These are phyloP conservation scores for Cryptococcus wingfieldii DNA, from an alignment of 1,284 basidiomycete genomes.

Conservation along the genomic window DNA sequence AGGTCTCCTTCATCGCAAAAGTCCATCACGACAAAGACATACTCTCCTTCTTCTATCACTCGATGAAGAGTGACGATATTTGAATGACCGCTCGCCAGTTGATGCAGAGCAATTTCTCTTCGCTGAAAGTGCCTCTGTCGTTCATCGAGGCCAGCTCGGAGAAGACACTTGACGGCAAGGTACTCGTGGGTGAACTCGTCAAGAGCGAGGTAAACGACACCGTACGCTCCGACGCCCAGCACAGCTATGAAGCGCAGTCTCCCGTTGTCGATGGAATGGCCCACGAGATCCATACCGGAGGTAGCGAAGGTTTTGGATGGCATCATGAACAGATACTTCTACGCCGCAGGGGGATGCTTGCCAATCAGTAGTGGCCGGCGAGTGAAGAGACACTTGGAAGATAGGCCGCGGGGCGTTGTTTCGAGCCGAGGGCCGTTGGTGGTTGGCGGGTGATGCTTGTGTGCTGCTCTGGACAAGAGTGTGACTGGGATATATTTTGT, in stretches of 20 bases:
- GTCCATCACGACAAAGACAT: slow-evolving; percentile 60
- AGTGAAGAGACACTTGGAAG: too few species aligned
- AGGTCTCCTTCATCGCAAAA: slow-evolving; percentile 83
- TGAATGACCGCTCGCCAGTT: slow-evolving; percentile 61
- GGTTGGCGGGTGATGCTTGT: too few species aligned
- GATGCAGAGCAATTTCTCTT: slow-evolving; percentile 62
- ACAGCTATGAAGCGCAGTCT: slow-evolving; percentile 81
- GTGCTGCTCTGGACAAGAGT: too few species aligned
- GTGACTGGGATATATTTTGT: too few species aligned
- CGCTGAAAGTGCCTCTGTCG: slow-evolving; percentile 78
- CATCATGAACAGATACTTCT: slow-evolving; percentile 16
- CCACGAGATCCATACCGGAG: slow-evolving; percentile 50
- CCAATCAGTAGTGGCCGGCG: too few species aligned
- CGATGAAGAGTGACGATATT: slow-evolving; percentile 86
- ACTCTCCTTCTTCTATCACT: slow-evolving; percentile 66
- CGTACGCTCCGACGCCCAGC: slow-evolving; percentile 91
- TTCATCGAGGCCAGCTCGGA: slow-evolving; percentile 57
- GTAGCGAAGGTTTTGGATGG: slow-evolving; percentile 38
- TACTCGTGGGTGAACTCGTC: slow-evolving; percentile 54
- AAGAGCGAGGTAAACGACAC: slow-evolving; percentile 86
- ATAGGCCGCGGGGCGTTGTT: too few species aligned
- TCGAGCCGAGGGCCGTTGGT: too few species aligned
- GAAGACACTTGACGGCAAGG: slow-evolving; percentile 86
- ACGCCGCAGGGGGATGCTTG: too few species aligned
- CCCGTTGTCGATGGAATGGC: slow-evolving; percentile 64